A percentile compares a stretch with the other conserved stretches of the same genome.
Evolutionary conservation across 352 stramenopile species (phyloP).

Genomic region (Phytophthora meadii): DNA sequence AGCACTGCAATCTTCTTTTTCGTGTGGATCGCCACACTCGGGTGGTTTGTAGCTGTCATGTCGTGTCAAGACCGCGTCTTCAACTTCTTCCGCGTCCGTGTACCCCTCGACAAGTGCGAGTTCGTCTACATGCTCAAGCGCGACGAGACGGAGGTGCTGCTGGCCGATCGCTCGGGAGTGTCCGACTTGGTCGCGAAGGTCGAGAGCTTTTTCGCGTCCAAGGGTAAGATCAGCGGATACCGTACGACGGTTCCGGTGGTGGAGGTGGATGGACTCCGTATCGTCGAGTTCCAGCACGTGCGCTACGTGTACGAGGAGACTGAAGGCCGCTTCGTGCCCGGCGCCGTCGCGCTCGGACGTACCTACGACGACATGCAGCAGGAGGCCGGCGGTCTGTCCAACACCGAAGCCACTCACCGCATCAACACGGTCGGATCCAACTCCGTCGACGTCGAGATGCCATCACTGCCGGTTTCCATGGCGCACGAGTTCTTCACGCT

Average conservation of each 20-base stretch:
- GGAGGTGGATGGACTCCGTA: conserved; percentile 22
- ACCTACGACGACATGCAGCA: conserved; percentile 30
- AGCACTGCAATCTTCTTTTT: conserved; percentile 40
- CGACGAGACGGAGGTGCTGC: conserved; percentile 38
- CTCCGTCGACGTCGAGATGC: conserved; percentile 40
- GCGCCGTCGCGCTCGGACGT: conserved; percentile 10
- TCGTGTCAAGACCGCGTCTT: conserved; percentile 15
- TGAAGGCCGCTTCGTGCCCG: conserved; percentile 32
- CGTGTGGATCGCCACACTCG: conserved; percentile 27
- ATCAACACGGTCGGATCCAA: conserved; percentile 22
- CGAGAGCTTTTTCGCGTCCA: conserved; percentile 31
- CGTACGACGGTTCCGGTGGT: conserved; percentile 20
- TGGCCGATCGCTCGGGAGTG: conserved; percentile 34
- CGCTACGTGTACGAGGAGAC: conserved; percentile 50
- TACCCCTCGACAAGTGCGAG: conserved; percentile 37
- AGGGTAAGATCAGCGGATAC: conserved; percentile 27
- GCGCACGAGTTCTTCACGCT: conserved; percentile 47
- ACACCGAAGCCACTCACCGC: conserved; percentile 19
- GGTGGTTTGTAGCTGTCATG: conserved; percentile 38
- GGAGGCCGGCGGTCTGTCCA: conserved; percentile 24
- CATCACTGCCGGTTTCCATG: conserved; percentile 28
- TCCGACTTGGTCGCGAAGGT: conserved; percentile 31
- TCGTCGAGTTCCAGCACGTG: conserved; percentile 54
- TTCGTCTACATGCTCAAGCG: conserved; percentile 46
- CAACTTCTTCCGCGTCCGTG: conserved; percentile 41